Evolutionary conservation across 768 basidiomycete species (phyloP), one percentile per base, ranked within the genome.

Genomic region (Podaxis sp.): DNA sequence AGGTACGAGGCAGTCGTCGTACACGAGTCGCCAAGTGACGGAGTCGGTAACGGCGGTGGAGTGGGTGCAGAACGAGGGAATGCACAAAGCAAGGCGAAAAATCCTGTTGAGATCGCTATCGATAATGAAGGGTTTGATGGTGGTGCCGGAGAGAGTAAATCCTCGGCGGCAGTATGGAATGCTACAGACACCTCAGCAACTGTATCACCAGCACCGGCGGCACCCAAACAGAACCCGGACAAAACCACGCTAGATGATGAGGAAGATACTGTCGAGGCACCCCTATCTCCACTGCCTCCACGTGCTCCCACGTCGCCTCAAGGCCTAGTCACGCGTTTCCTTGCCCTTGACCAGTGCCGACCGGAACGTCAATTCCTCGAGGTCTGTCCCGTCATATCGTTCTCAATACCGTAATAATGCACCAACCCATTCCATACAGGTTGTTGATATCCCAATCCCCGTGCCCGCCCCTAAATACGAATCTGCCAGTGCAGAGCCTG

Each of bases 331-430:
- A 97, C 96, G 0, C 84, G 79, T 46, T 98, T 98, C 74, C 75
- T 98, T 13, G 95, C 95, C 4, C 77, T 98, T 3, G 93, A 96
- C 74, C 98, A 98, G 72, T 96, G 94, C 65, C 80, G 93, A 3
- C 86, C 85, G 0, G 79, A 77, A 6, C 84, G 90, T 57, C 82
- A 88, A 51, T 96, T 92, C 71, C 79, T 97, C 17, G 93, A 96
- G 82, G 93, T 91, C 64, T 46, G 72, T 64, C 7, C 8, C 46
- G 46, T 4, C 5, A 11, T 40, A 11, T 47, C 19, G 17, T 47
- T 17, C 46, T 22, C 19, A 47, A 47, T 17, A 2, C 19, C 46
- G 19, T 19, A 17, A 8, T 17, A 22, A 47, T 8, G 7, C 7
- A 1, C 19, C 2, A 19, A 17, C 19, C 2, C 7, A 13, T 3